These are phyloP conservation scores for Colletotrichum karsti DNA, from an alignment of 2,329 filamentous ascomycete genomes.

Conservation along the genomic window DNA sequence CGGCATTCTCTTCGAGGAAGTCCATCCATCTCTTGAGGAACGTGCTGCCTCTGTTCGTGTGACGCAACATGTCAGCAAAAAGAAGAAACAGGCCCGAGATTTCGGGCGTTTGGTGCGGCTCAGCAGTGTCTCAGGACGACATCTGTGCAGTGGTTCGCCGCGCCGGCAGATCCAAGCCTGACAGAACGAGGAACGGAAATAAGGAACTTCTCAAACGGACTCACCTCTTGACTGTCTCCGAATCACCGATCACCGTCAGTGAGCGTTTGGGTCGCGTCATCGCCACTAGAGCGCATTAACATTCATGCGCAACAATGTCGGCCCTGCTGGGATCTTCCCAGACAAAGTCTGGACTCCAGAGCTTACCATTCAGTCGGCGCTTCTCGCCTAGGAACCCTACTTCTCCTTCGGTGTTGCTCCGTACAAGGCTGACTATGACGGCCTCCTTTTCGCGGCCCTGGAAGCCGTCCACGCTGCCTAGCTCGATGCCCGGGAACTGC, in stretches of 20 bases:
- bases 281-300: slow-evolving; percentile 73
- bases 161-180: neutral
- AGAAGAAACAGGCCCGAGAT: slow-evolving; percentile 21
- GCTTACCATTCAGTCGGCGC: slow-evolving; percentile 87
- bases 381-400: slow-evolving; percentile 95
- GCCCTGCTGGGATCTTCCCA: slow-evolving; percentile 6
- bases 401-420: slow-evolving; percentile 86
- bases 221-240: slow-evolving; percentile 89
- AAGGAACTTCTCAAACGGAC: slow-evolving; percentile 45
- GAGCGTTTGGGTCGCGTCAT: slow-evolving; percentile 96
- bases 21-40: slow-evolving; percentile 94
- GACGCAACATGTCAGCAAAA: slow-evolving; percentile 27
- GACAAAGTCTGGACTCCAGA: neutral
- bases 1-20: slow-evolving; percentile 87
- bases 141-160: slow-evolving; percentile 13
- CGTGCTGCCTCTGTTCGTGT: slow-evolving; percentile 72
- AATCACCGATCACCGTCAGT: slow-evolving; percentile 90
- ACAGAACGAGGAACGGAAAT: slow-evolving; percentile 15
- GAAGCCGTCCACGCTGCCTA: slow-evolving; percentile 98
- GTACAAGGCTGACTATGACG: slow-evolving; percentile 90
- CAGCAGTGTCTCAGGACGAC: slow-evolving; percentile 19
- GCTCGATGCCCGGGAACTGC: slow-evolving; percentile 82
- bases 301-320: slow-evolving; percentile 24
- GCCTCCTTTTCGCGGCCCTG: slow-evolving; percentile 98
- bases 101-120: slow-evolving; percentile 11